Conservation (phyloP, 2,329 filamentous ascomycete genomes). For the Alternaria viburni region DNA sequence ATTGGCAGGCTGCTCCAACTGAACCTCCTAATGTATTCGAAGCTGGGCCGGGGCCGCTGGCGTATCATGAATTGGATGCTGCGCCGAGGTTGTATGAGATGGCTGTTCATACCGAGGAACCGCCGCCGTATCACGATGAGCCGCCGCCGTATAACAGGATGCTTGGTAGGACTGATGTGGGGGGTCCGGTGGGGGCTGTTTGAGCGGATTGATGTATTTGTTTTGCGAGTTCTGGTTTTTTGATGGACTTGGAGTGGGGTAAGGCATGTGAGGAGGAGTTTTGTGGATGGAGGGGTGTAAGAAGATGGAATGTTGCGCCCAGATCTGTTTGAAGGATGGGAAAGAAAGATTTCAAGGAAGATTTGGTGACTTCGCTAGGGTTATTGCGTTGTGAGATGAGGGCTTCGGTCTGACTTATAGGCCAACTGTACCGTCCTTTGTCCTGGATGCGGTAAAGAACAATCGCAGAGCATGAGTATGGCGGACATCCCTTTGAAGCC, state of each 20-base stretch:
- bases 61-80: slow-evolving; percentile 20
- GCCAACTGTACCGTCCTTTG: background rate
- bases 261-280: background rate
- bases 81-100: background rate
- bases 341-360: background rate
- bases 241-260: background rate
- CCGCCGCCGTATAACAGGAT: background rate
- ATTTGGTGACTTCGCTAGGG: background rate
- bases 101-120: background rate
- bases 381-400: background rate
- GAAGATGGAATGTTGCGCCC: background rate
- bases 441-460: background rate
- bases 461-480: background rate
- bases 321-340: background rate
- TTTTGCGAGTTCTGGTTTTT: background rate
- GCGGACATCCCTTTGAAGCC: background rate
- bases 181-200: background rate
- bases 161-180: background rate
- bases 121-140: background rate
- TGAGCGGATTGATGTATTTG: background rate
- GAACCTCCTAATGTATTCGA: too few relatives aligned
- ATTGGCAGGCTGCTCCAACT: slow-evolving; percentile 2
- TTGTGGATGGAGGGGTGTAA: background rate
- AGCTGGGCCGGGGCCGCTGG: slow-evolving; percentile 7
- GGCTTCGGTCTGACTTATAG: background rate